Evolutionary conservation across 192 early-diverging fungal genomes (phyloP).

Genomic region (Umbelopsis isabellina): DNA sequence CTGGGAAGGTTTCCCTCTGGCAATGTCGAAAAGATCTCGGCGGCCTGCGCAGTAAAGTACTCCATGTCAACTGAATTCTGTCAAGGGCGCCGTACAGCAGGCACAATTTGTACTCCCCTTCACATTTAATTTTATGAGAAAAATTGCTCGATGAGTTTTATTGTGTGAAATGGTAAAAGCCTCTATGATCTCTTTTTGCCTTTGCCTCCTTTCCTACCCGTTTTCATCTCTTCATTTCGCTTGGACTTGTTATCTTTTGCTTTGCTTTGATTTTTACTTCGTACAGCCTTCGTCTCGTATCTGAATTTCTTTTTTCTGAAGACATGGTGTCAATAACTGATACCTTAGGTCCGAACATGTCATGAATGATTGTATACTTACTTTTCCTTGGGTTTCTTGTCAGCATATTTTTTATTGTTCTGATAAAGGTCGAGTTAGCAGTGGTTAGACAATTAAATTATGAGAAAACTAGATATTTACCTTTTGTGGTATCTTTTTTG

Average conservation of each 20-base stretch:
- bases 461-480: neutral
- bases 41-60: slow-evolving; percentile 4
- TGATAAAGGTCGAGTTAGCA: neutral
- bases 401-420: neutral
- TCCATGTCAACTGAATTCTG: slow-evolving; percentile 23
- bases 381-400: neutral
- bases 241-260: neutral
- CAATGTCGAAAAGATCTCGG: slow-evolving; percentile 36
- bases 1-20: slow-evolving; percentile 65
- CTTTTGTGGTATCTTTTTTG: slow-evolving; percentile 1
- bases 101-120: neutral
- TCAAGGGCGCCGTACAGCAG: no score
- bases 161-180: neutral
- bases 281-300: slow-evolving; percentile 18
- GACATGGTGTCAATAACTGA: no score
- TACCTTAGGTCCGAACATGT: no score
- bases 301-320: slow-evolving; percentile 15
- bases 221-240: neutral
- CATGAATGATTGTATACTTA: neutral
- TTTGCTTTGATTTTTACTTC: slow-evolving; percentile 11
- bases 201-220: slow-evolving; percentile 11
- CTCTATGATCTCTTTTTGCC: neutral
- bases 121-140: neutral
- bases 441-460: no score
- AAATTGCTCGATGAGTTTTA: no score